Evolutionary conservation across 1,284 basidiomycete species (phyloP), one percentile per base, ranked within the genome.

Genomic region (Ganoderma boninense): DNA sequence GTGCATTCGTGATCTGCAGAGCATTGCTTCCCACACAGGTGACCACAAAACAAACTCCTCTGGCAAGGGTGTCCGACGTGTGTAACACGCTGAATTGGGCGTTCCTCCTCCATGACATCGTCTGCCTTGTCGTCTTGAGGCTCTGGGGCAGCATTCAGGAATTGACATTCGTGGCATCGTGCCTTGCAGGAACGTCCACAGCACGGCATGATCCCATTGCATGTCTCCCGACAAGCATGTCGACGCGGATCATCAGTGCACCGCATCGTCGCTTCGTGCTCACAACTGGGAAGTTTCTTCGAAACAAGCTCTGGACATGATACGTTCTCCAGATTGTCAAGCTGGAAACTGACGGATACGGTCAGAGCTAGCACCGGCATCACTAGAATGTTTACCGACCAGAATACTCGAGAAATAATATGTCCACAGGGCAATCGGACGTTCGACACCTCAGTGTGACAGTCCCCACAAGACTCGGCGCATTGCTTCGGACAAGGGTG

Each of bases 341-440:
- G 72, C 52, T 83, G 74, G 73, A 85, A 79, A 71, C 92, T 94
- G 26, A 16, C 6, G 52, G 16, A 14, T 11, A 44, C 11, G 38
- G 26, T 60, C 38, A 35, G 35, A 60, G 26, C 46, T 10, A 40
- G 18, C 32, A 46, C 6, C 1, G 5, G 2, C 29, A 20, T 7
- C 40, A 14, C 16, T 3, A 32, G 10, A 35, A n/a, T 11, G 18
- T 0, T 16, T 4, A 79, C 87, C 68, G 77, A 92, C 92, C 92
- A 94, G 42, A 82, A 79, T 23, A 92, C 82, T 0, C 78, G 78
- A 13, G 75, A 20, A n/a, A 81, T 82, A 23, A 74, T 66, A 77
- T 94, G 92, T 1, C 90, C 90, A 72, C 92, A 94, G 0, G 91
- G 89, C n/a, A 94, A 81, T 38, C 72, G 42, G 6, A 92, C 84